These are phyloP conservation scores for Panaeolus papilionaceus DNA, from an alignment of 768 basidiomycete genomes.

Conservation along the genomic window DNA sequence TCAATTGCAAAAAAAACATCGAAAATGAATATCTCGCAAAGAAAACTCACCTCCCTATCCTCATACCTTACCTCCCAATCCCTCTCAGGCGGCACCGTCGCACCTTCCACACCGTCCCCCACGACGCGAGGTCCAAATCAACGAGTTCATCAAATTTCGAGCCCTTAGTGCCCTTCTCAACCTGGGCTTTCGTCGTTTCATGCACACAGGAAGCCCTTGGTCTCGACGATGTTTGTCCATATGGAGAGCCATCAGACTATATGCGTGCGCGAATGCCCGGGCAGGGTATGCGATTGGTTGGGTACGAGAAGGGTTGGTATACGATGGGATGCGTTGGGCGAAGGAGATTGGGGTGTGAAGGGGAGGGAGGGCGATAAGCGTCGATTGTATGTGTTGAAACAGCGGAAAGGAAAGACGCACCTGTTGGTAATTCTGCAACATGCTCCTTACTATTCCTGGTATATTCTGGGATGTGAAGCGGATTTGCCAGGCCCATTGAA, in stretches of 20 bases:
- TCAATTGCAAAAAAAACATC: background rate
- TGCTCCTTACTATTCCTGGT: conserved; percentile 76
- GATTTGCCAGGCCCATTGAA: conserved; percentile 81
- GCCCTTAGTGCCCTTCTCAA: too few relatives aligned
- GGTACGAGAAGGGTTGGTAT: background rate
- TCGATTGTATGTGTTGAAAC: too few relatives aligned
- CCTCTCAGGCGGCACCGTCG: conserved; percentile 61
- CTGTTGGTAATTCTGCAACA: conserved; percentile 80
- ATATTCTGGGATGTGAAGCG: conserved; percentile 77
- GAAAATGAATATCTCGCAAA: background rate
- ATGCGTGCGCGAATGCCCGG: background rate
- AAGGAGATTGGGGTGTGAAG: too few relatives aligned
- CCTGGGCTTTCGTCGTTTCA: background rate
- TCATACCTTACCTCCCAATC: conserved; percentile 67
- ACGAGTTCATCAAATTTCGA: conserved; percentile 29
- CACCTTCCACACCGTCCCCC: conserved; percentile 78
- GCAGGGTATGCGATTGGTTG: background rate
- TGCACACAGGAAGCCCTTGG: conserved; percentile 29
- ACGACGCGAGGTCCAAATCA: conserved; percentile 62
- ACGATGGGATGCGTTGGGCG: too few relatives aligned
- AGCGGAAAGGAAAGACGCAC: conserved; percentile 33
- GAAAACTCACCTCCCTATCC: conserved; percentile 64
- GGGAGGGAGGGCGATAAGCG: conserved; percentile 41
- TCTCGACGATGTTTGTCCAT: conserved; percentile 92
- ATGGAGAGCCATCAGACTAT: conserved; percentile 73